phyloP scores from a whole-genome alignment of 257 asterid genomes.

The Solanum gracilifrons region DNA sequence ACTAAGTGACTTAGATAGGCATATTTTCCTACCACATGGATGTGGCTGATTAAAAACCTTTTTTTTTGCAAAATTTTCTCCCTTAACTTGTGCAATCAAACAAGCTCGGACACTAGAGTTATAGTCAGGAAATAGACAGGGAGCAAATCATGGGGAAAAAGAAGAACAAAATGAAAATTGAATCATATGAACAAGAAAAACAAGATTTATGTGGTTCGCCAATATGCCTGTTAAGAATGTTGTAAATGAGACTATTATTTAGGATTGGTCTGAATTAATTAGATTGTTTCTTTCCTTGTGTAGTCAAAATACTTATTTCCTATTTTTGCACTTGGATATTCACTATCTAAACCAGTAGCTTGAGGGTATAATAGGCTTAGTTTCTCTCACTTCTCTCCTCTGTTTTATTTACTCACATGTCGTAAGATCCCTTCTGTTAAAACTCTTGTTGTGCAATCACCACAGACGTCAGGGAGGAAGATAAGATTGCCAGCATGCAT shows the following conservation, averaged over 20 bases:
- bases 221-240: neutral
- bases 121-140: neutral
- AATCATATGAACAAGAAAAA: neutral
- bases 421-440: neutral
- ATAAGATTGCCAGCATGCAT: neutral
- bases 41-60: neutral
- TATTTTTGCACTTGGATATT: neutral
- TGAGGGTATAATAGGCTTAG: neutral
- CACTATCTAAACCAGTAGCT: neutral
- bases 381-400: neutral
- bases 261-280: neutral
- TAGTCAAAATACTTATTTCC: neutral
- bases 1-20: neutral
- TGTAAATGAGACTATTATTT: neutral
- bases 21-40: neutral
- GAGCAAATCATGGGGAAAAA: neutral
- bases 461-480: neutral
- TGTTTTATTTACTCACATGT: neutral
- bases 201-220: neutral
- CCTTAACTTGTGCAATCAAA: neutral
- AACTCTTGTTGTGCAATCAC: neutral
- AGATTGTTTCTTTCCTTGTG: neutral
- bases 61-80: neutral
- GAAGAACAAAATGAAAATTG: neutral
- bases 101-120: neutral